Percentiles rank a stretch among this genome's conserved stretches.
phyloP scores from a whole-genome alignment of 352 stramenopile species.

The Thraustotheca clavata region DNA sequence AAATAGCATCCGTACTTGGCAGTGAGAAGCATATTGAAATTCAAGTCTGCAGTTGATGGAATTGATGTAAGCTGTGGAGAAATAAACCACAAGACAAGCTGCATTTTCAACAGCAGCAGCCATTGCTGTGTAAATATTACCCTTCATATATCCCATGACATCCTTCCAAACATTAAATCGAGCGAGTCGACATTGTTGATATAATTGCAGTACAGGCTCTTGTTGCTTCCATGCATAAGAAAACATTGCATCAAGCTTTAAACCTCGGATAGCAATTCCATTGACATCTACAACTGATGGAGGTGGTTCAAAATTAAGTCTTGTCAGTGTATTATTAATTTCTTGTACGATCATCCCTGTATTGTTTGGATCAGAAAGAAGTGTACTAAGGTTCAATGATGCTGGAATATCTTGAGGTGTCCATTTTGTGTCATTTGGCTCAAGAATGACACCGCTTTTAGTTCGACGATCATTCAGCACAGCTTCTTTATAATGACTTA shows the following conservation, averaged over 20 bases:
- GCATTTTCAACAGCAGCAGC: conserved; percentile 45
- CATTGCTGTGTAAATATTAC: conserved; percentile 57
- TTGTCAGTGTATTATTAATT: conserved; percentile 35
- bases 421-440: background rate
- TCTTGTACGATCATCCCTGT: conserved; percentile 20
- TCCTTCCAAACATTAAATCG: conserved; percentile 43
- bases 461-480: conserved; percentile 7
- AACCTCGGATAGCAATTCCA: conserved; percentile 28
- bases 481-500: background rate
- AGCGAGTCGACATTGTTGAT: conserved; percentile 34
- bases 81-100: conserved; percentile 44
- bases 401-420: background rate
- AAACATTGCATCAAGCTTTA: conserved; percentile 46
- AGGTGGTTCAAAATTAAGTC: conserved; percentile 24
- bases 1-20: conserved; percentile 39
- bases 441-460: background rate
- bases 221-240: conserved; percentile 51
- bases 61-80: conserved; percentile 36
- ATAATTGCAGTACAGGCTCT: conserved; percentile 30
- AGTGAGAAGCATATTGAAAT: conserved; percentile 37
- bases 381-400: too few relatives aligned
- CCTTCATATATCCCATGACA: conserved; percentile 55
- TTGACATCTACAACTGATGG: conserved; percentile 34
- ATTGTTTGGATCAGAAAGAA: conserved; percentile 12
- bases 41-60: conserved; percentile 55